These are phyloP conservation scores for Priceomyces carsonii DNA, from an alignment of 805 yeast genomes.

Conservation along the genomic window DNA sequence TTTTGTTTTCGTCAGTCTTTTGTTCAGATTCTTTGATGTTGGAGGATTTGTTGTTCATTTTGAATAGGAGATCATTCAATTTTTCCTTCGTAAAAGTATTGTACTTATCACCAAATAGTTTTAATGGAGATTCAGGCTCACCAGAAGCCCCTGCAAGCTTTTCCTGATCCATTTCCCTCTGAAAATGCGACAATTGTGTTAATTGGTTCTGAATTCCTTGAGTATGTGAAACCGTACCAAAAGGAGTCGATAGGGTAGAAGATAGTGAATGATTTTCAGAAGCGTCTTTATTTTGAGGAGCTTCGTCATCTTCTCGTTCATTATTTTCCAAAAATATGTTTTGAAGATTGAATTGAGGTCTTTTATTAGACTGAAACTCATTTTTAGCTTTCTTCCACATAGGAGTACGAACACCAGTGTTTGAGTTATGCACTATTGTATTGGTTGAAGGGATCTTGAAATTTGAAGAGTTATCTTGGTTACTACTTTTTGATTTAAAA, in stretches of 20 bases:
- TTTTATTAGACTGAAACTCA: constrained; percentile 26
- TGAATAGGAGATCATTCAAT: constrained; percentile 26
- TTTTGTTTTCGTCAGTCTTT: neutral
- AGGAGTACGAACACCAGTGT: constrained; percentile 23
- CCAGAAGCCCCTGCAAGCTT: constrained; percentile 13
- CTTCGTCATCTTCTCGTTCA: constrained; percentile 7
- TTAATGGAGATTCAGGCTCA: constrained; percentile 42
- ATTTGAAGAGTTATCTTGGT: too few relatives aligned
- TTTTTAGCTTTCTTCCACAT: constrained; percentile 35
- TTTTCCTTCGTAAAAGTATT: constrained; percentile 42
- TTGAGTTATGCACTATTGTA: constrained; percentile 35
- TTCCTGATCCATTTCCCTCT: constrained; percentile 21
- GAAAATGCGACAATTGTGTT: constrained; percentile 20
- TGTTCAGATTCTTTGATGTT: constrained; percentile 3
- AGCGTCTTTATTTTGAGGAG: constrained; percentile 6
- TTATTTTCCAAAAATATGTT: constrained; percentile 27
- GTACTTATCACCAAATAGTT: constrained; percentile 38
- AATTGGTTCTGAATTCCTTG: constrained; percentile 12
- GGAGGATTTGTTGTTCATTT: constrained; percentile 19
- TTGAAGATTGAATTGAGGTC: constrained; percentile 27
- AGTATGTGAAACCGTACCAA: constrained; percentile 22
- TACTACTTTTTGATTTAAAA: constrained; percentile 5
- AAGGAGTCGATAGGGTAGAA: constrained; percentile 40
- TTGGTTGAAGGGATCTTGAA: constrained; percentile 15
- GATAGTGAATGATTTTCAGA: constrained; percentile 23